phyloP scores from a whole-genome alignment of 225 moss, liverwort and hornwort species.

The Bryum argenteum region DNA sequence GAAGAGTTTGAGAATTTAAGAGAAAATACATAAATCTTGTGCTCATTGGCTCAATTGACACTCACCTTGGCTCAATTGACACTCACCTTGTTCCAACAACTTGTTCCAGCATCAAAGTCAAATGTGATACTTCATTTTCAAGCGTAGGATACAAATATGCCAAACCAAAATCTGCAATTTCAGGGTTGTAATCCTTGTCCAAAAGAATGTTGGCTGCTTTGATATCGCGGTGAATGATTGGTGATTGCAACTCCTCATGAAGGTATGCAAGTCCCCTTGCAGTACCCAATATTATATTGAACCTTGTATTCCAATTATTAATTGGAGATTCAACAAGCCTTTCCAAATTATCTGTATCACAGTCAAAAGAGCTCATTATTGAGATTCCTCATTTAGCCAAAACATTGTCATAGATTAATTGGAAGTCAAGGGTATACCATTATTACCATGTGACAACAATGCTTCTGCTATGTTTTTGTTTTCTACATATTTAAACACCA shows the following conservation, averaged over 20 bases:
- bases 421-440: fast-evolving
- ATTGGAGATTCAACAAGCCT: neutral
- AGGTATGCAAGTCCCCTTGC: neutral
- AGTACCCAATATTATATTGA: neutral
- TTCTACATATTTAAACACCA: neutral
- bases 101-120: too few relatives aligned
- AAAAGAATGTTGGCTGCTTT: neutral
- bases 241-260: neutral
- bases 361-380: neutral
- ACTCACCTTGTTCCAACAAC: too few relatives aligned
- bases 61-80: too few relatives aligned
- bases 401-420: too few relatives aligned
- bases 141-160: too few relatives aligned
- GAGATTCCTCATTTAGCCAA: neutral
- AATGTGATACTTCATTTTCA: too few relatives aligned
- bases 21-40: too few relatives aligned
- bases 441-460: neutral
- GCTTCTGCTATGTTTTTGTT: neutral
- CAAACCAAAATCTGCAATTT: too few relatives aligned
- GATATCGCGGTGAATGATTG: neutral
- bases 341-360: too few relatives aligned
- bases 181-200: too few relatives aligned
- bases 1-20: too few relatives aligned
- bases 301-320: neutral
- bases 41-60: too few relatives aligned